A percentile compares a stretch with the other conserved stretches of the same genome.
Conservation (phyloP, 345 rosid genomes). For the Linum usitatissimum region DNA sequence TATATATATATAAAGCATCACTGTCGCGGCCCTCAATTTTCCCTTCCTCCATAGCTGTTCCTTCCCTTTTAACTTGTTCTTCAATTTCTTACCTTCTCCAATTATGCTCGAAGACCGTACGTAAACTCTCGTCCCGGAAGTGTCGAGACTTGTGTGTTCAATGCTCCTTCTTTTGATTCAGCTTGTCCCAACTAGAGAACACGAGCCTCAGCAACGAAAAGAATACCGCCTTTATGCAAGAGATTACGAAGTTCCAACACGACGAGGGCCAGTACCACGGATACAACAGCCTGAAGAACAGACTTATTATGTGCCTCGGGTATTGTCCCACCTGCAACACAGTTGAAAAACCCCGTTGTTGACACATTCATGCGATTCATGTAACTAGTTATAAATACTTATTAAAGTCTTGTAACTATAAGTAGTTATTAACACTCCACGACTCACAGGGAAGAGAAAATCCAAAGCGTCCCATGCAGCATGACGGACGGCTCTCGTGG, state of each 20-base stretch:
- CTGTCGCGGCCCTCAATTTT: too few relatives aligned
- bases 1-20: too few relatives aligned
- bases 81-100: too few relatives aligned
- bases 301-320: slow-evolving; percentile 90
- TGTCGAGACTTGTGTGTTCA: slow-evolving; percentile 4
- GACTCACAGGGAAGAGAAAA: slow-evolving; percentile 90
- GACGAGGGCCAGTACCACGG: slow-evolving; percentile 99
- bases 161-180: slow-evolving; percentile 25
- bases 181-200: slow-evolving; percentile 46
- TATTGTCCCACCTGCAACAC: slow-evolving; percentile 71
- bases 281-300: slow-evolving; percentile 79
- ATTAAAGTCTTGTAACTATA: too few relatives aligned
- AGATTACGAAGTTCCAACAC: slow-evolving; percentile 74
- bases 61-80: too few relatives aligned
- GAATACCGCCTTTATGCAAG: slow-evolving; percentile 56
- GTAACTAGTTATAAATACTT: too few relatives aligned
- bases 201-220: slow-evolving; percentile 39
- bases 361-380: too few relatives aligned
- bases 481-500: slow-evolving; percentile 97
- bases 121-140: too few relatives aligned
- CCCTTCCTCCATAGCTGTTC: too few relatives aligned
- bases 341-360: too few relatives aligned
- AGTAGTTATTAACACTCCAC: too few relatives aligned
- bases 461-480: slow-evolving; percentile 97
- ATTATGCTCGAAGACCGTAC: too few relatives aligned